Percentiles rank a stretch among this genome's conserved stretches.
Conservation (phyloP, 306 rosid species). For the Quercus berberidifolia region DNA sequence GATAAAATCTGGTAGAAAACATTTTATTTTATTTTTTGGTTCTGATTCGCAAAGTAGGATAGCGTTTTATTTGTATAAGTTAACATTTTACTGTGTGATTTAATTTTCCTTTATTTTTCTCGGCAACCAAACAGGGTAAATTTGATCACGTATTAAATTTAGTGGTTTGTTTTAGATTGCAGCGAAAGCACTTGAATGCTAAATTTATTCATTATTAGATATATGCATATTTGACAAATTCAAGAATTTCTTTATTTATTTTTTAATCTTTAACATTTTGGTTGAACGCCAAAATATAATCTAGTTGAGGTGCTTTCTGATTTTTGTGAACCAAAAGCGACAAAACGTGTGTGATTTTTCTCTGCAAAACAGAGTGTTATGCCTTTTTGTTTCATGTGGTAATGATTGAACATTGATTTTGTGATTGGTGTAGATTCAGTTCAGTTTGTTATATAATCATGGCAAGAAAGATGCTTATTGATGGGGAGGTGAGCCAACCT, state of each 20-base stretch:
- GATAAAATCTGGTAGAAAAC: no score
- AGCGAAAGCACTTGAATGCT: not conserved
- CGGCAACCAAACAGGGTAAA: not conserved
- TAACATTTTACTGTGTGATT: not conserved
- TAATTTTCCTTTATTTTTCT: not conserved
- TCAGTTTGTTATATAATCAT: conserved; percentile 32
- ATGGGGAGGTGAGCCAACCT: conserved; percentile 47
- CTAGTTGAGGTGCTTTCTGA: not conserved
- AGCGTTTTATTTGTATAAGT: not conserved
- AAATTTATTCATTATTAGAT: not conserved
- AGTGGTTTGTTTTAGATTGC: not conserved
- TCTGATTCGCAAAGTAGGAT: not conserved
- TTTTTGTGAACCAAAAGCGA: not conserved
- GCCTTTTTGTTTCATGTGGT: conserved; percentile 1
- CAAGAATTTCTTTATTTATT: not conserved
- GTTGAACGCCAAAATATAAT: not conserved
- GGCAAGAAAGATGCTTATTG: conserved; percentile 88
- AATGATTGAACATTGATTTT: not conserved
- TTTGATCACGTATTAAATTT: not conserved
- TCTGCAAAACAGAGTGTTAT: not conserved
- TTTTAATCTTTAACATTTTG: not conserved
- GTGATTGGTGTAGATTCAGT: conserved; percentile 14
- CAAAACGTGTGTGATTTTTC: not conserved
- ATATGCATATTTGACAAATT: not conserved
- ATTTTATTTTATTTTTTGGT: no score